Percentiles rank a stretch among this genome's conserved stretches.
These are phyloP conservation scores for Westerdykella ornata DNA, from an alignment of 2,329 filamentous ascomycete genomes.

Conservation along the genomic window DNA sequence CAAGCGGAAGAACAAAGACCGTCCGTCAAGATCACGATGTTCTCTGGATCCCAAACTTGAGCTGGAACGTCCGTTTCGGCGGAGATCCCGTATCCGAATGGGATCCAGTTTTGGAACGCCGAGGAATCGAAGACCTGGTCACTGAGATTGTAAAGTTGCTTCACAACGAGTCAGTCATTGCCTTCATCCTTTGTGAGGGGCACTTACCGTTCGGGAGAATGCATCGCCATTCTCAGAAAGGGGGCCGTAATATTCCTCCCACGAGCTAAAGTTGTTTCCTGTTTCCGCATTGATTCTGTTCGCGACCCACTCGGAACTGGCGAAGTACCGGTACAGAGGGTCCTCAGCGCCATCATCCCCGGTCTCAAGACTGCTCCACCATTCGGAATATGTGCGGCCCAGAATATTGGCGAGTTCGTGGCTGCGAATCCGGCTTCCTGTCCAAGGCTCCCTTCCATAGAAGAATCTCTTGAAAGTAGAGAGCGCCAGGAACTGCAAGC, in stretches of 20 bases:
- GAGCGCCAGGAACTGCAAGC: constrained; percentile 30
- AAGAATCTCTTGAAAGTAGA: constrained; percentile 46
- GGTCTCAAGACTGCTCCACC: constrained; percentile 1
- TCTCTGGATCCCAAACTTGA: constrained; percentile 1
- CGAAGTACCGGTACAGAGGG: not conserved
- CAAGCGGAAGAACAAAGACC: constrained; percentile 53
- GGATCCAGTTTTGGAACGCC: constrained; percentile 25
- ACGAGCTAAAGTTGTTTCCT: constrained; percentile 33
- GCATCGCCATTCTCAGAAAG: constrained; percentile 19
- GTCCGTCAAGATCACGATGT: constrained; percentile 38
- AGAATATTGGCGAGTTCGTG: constrained; percentile 24
- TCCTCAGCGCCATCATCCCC: constrained; percentile 1
- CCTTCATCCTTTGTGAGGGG: too few relatives aligned
- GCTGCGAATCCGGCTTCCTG: constrained; percentile 40
- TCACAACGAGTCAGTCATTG: not conserved
- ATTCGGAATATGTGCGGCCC: constrained; percentile 10
- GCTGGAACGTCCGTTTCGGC: not conserved
- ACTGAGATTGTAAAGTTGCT: constrained; percentile 11
- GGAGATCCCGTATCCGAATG: constrained; percentile 4
- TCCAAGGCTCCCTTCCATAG: constrained; percentile 37
- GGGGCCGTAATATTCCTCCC: constrained; percentile 39
- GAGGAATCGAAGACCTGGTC: constrained; percentile 2
- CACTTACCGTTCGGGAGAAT: constrained; percentile 27
- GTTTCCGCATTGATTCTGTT: constrained; percentile 14
- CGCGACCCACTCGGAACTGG: constrained; percentile 21